Percentiles rank a stretch among this genome's conserved stretches.
Evolutionary conservation across 2,329 filamentous ascomycete genomes (phyloP).

Genomic region (Trematosphaeria pertusa): DNA sequence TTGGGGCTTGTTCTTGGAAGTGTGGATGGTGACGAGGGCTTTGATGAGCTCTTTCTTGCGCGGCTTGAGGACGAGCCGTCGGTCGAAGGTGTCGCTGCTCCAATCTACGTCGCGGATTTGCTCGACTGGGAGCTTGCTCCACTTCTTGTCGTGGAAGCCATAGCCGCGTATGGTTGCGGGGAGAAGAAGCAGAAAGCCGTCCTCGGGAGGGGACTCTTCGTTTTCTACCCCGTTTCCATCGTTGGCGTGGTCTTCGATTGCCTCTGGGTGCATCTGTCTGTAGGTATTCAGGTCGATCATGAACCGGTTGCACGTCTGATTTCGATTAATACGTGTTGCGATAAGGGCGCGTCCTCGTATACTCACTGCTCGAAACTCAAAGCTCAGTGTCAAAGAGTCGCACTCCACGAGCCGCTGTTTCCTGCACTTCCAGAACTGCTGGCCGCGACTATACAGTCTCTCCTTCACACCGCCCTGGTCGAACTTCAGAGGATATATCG

Average conservation of each 20-base stretch:
- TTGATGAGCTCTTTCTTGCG: slow-evolving; percentile 13
- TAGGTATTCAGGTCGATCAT: slow-evolving; percentile 14
- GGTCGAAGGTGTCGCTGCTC: slow-evolving; percentile 9
- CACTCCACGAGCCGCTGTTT: background rate
- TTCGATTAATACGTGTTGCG: background rate
- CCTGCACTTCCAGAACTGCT: slow-evolving; percentile 8
- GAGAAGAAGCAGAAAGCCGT: slow-evolving; percentile 4
- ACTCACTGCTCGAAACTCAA: slow-evolving; percentile 2
- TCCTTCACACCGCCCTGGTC: slow-evolving; percentile 2
- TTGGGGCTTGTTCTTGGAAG: slow-evolving; percentile 2
- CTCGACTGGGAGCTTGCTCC: slow-evolving; percentile 6
- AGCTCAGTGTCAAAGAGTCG: background rate
- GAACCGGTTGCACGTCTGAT: slow-evolving; percentile 5
- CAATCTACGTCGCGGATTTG: slow-evolving; percentile 5
- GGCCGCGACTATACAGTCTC: slow-evolving; percentile 1
- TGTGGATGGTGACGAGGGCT: slow-evolving; percentile 10
- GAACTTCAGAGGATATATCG: slow-evolving; percentile 5
- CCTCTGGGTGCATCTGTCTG: slow-evolving; percentile 12
- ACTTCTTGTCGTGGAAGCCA: slow-evolving; percentile 14
- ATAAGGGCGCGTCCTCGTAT: background rate
- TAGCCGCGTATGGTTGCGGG: slow-evolving; percentile 9
- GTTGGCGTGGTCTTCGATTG: background rate
- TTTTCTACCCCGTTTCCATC: background rate
- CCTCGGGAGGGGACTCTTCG: background rate
- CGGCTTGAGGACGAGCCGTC: background rate